Conservation (phyloP, 225 moss, liverwort and hornwort genomes). For the Sphagnum contortum region DNA sequence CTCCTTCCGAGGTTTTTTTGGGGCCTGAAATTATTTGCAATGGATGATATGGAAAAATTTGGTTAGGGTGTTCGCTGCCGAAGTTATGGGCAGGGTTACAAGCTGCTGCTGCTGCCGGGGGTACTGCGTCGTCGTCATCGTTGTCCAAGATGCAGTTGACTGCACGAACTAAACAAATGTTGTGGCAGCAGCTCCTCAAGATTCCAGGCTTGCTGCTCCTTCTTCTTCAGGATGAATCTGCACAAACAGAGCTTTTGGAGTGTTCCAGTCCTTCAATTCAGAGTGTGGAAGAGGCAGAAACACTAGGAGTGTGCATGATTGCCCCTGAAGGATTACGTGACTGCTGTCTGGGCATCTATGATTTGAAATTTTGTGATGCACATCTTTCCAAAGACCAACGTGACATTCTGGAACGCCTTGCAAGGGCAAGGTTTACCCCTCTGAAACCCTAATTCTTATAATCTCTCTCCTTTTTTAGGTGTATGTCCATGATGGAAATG, state of each 20-base stretch:
- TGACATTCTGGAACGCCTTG: constrained; percentile 78
- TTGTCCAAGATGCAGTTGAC: constrained; percentile 34
- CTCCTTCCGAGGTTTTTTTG: too few species aligned
- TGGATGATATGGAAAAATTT: not conserved
- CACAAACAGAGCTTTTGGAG: constrained; percentile 18
- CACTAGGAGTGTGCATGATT: constrained; percentile 52
- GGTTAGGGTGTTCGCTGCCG: constrained; percentile 64
- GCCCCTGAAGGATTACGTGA: constrained; percentile 85
- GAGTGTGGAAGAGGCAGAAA: constrained; percentile 59
- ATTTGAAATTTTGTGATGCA: constrained; percentile 82
- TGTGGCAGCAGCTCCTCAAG: constrained; percentile 76
- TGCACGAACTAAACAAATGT: constrained; percentile 46
- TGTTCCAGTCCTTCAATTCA: constrained; percentile 47
- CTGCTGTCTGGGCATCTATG: constrained; percentile 82
- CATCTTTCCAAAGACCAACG: constrained; percentile 82
- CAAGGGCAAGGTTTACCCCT: constrained; percentile 69
- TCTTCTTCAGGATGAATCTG: constrained; percentile 20
- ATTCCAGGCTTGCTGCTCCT: constrained; percentile 56
- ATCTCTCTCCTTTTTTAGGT: too few species aligned
- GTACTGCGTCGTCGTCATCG: too few species aligned
- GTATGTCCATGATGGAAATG: too few species aligned
- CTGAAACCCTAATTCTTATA: too few species aligned
- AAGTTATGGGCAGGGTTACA: constrained; percentile 76
- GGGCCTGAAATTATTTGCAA: too few species aligned
- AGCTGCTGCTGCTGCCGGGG: constrained; percentile 19